Conservation (phyloP, 2,329 filamentous ascomycete genomes). For the Monilinia vaccinii-corymbosi region DNA sequence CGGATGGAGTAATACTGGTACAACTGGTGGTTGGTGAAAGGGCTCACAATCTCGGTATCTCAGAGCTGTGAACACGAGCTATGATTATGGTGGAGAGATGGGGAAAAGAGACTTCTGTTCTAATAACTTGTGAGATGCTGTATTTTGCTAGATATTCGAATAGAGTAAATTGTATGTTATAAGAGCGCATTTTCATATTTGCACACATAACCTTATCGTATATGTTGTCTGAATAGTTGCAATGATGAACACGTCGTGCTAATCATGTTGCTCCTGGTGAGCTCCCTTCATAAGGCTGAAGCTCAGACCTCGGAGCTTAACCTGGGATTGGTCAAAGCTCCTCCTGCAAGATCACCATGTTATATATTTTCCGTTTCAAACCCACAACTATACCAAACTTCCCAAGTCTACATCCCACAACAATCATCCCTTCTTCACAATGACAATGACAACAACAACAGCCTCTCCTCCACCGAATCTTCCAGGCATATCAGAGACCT, state of each 20-base stretch:
- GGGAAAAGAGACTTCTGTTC: background rate
- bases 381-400: background rate
- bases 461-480: background rate
- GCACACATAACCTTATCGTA: no score
- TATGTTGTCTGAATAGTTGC: no score
- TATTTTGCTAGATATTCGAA: background rate
- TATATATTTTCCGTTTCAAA: background rate
- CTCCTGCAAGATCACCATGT: background rate
- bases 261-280: no score
- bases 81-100: background rate
- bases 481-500: conserved; percentile 5
- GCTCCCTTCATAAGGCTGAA: background rate
- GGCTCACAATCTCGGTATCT: background rate
- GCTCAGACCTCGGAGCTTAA: background rate
- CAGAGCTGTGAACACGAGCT: background rate
- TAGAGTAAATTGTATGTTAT: no score
- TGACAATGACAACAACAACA: background rate
- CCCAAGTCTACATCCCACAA: background rate
- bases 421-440: background rate
- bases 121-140: background rate
- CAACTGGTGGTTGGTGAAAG: background rate
- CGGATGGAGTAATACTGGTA: background rate
- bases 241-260: no score
- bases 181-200: no score
- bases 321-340: background rate